phyloP scores from a whole-genome alignment of 2,329 filamentous ascomycete genomes.

The Pseudocercospora macadamiae region DNA sequence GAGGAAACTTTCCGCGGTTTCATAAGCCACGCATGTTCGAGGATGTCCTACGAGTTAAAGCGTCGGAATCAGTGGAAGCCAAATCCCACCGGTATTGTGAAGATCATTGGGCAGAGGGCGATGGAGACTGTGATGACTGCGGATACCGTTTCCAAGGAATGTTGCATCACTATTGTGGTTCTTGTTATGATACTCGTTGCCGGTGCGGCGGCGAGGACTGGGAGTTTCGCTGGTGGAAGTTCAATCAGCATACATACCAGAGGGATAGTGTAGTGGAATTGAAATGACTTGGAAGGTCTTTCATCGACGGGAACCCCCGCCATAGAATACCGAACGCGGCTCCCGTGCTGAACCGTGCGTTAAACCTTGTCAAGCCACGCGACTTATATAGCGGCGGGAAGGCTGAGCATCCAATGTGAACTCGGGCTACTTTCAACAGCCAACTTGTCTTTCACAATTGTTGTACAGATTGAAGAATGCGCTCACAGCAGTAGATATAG shows the following conservation, averaged over 20 bases:
- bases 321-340: neutral
- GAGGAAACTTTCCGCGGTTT: neutral
- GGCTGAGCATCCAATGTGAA: conserved; percentile 2
- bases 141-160: no score
- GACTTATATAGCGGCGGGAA: neutral
- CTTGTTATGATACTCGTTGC: no score
- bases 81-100: no score
- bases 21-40: neutral
- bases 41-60: neutral
- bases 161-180: no score
- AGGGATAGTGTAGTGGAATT: no score
- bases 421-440: neutral
- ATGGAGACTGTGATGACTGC: no score
- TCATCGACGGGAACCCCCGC: neutral
- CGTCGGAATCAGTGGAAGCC: no score
- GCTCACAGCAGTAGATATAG: conserved; percentile 2
- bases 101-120: neutral
- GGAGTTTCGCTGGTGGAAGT: no score
- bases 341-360: neutral
- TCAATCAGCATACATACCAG: no score
- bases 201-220: no score
- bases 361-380: neutral
- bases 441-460: neutral
- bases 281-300: neutral
- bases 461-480: neutral